A percentile compares a stretch with the other conserved stretches of the same genome.
Evolutionary conservation across 2,329 filamentous ascomycete genomes (phyloP).

Genomic region (Colletotrichum cereale): DNA sequence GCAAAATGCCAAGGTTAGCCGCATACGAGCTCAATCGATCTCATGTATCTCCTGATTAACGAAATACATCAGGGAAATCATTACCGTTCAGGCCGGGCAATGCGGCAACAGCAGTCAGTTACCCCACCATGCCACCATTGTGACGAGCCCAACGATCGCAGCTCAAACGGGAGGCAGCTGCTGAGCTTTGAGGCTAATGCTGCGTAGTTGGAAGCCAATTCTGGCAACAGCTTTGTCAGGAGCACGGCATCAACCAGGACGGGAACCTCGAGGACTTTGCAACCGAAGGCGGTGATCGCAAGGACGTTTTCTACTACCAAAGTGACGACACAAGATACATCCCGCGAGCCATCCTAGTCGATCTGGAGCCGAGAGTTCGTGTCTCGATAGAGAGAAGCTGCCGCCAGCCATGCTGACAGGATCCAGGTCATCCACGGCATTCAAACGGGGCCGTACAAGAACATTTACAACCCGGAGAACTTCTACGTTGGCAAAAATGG

Average conservation of each 20-base stretch:
- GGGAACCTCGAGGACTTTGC: conserved; percentile 98
- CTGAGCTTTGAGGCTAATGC: conserved; percentile 47
- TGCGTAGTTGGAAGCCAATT: conserved; percentile 91
- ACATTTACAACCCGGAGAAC: conserved; percentile 99
- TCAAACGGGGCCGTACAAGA: conserved; percentile 93
- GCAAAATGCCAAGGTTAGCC: conserved; percentile 40
- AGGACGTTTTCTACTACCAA: conserved; percentile 99
- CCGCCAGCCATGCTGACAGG: background rate
- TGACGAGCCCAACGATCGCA: background rate
- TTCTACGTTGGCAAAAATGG: conserved; percentile 97
- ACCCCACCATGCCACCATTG: conserved; percentile 30
- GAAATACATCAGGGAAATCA: conserved; percentile 83
- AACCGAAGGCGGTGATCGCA: conserved; percentile 96
- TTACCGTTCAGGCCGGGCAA: conserved; percentile 98
- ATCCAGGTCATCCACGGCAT: conserved; percentile 86
- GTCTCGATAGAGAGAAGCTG: conserved; percentile 1
- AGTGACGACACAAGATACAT: conserved; percentile 99
- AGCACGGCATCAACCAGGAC: conserved; percentile 97
- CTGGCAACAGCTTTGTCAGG: conserved; percentile 98
- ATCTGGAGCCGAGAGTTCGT: conserved; percentile 88
- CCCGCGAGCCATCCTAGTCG: conserved; percentile 92
- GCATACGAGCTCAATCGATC: background rate
- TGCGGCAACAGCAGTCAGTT: conserved; percentile 98
- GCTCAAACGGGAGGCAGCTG: background rate
- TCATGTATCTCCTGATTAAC: background rate